Evolutionary conservation across 306 rosid genomes (phyloP).

Genomic region (Datisca glomerata): DNA sequence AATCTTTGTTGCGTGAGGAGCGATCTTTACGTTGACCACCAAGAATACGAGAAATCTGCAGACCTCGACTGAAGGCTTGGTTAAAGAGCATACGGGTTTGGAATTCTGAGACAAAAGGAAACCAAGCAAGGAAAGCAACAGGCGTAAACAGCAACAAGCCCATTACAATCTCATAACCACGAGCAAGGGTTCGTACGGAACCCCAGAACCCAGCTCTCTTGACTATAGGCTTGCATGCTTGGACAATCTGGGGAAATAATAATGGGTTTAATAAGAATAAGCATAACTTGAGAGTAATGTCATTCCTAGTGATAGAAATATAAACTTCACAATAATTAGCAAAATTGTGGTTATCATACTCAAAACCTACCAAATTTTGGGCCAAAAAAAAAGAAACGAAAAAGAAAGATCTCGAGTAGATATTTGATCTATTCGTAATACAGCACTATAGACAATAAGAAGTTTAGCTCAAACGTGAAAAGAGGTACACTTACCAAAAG

Average conservation of each 20-base stretch:
- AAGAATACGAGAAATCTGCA: slow-evolving; percentile 93
- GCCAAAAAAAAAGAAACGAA: too few species aligned
- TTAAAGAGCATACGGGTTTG: slow-evolving; percentile 97
- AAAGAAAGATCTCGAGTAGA: too few species aligned
- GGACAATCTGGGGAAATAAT: slow-evolving; percentile 63
- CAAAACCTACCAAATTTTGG: not conserved
- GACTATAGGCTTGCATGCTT: slow-evolving; percentile 67
- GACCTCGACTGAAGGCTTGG: slow-evolving; percentile 90
- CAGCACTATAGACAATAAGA: too few species aligned
- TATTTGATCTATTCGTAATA: too few species aligned
- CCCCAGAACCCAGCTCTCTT: slow-evolving; percentile 77
- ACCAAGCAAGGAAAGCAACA: slow-evolving; percentile 92
- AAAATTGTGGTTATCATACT: too few species aligned
- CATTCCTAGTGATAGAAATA: not conserved
- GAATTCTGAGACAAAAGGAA: slow-evolving; percentile 91
- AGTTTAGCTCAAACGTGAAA: too few species aligned
- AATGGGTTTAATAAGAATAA: too few species aligned
- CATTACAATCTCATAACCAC: slow-evolving; percentile 84
- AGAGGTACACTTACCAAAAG: slow-evolving; percentile 52
- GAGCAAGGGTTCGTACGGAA: slow-evolving; percentile 71
- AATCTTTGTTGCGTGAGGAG: slow-evolving; percentile 68
- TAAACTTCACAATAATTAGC: not conserved
- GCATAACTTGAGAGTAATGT: too few species aligned
- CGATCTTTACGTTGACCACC: slow-evolving; percentile 91
- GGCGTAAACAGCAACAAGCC: slow-evolving; percentile 89